A percentile compares a stretch with the other conserved stretches of the same genome.
phyloP scores from a whole-genome alignment of 305 asterid genomes.

The Caryopteris hybrid region DNA sequence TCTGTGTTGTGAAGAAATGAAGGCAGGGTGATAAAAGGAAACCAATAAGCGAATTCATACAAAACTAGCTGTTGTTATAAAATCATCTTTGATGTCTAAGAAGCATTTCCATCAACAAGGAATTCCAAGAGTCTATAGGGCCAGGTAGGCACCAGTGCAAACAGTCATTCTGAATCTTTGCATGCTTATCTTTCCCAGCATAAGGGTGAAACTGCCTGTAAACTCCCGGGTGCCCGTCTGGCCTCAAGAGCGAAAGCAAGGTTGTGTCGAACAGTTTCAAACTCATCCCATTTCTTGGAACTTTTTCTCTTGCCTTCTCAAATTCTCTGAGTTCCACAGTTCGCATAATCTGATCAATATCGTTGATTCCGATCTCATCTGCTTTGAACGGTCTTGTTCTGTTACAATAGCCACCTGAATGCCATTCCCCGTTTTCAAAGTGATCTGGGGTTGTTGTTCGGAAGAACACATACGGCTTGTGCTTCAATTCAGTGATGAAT shows the following conservation, averaged over 20 bases:
- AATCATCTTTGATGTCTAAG: conserved; percentile 14
- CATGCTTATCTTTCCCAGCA: conserved; percentile 34
- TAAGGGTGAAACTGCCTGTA: conserved; percentile 63
- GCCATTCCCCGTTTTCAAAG: conserved; percentile 83
- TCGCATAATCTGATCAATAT: conserved; percentile 45
- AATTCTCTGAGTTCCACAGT: conserved; percentile 58
- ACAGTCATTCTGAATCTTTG: conserved; percentile 73
- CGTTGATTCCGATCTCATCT: conserved; percentile 36
- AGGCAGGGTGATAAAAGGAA: neutral
- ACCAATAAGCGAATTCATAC: neutral
- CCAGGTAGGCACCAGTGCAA: conserved; percentile 94
- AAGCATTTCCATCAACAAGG: conserved; percentile 59
- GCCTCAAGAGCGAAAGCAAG: conserved; percentile 54
- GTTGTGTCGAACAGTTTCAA: conserved; percentile 57
- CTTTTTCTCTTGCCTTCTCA: conserved; percentile 24
- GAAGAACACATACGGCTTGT: conserved; percentile 35
- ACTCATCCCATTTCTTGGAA: conserved; percentile 15
- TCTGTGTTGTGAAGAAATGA: neutral
- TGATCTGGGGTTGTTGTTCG: conserved; percentile 76
- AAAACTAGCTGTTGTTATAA: neutral
- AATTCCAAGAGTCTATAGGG: conserved; percentile 90
- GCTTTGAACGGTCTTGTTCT: conserved; percentile 53
- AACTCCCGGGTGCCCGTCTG: conserved; percentile 79
- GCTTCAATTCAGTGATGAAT: conserved; percentile 34
- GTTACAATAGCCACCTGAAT: conserved; percentile 77